Percentiles rank a stretch among this genome's conserved stretches.
phyloP scores from a whole-genome alignment of 139 green algal species.

The Coccomyxa sp. region DNA sequence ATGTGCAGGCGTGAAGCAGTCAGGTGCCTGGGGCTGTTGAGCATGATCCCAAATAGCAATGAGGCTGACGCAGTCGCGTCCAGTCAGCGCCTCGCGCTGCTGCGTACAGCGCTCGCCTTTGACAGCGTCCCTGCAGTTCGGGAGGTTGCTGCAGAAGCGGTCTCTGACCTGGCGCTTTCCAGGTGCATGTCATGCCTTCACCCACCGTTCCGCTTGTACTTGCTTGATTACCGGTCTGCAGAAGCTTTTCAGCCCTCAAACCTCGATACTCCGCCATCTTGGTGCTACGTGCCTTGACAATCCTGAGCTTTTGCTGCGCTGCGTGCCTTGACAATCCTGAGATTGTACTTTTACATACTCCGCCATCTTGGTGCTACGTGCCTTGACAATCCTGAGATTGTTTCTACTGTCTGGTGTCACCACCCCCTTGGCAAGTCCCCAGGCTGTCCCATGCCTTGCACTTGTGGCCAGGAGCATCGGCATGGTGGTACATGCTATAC shows the following conservation, averaged over 20 bases:
- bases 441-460: not conserved
- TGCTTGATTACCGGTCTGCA: not conserved
- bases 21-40: conserved; percentile 43
- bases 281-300: not conserved
- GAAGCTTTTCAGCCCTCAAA: not conserved
- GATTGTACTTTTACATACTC: not conserved
- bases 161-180: conserved; percentile 30
- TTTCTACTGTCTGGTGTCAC: not conserved
- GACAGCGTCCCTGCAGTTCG: conserved; percentile 13
- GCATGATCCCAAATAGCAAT: conserved; percentile 20
- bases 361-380: not conserved
- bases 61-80: not conserved
- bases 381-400: not conserved
- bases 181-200: too few relatives aligned
- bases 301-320: not conserved
- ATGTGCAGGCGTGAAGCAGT: conserved; percentile 28
- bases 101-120: conserved; percentile 2
- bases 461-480: not conserved
- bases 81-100: conserved; percentile 12
- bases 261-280: not conserved
- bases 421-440: not conserved
- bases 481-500: not conserved
- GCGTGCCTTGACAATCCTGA: not conserved
- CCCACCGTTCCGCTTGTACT: too few relatives aligned
- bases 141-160: conserved; percentile 4